These are phyloP conservation scores for Malus sylvestris DNA, from an alignment of 306 rosid genomes.

Conservation along the genomic window DNA sequence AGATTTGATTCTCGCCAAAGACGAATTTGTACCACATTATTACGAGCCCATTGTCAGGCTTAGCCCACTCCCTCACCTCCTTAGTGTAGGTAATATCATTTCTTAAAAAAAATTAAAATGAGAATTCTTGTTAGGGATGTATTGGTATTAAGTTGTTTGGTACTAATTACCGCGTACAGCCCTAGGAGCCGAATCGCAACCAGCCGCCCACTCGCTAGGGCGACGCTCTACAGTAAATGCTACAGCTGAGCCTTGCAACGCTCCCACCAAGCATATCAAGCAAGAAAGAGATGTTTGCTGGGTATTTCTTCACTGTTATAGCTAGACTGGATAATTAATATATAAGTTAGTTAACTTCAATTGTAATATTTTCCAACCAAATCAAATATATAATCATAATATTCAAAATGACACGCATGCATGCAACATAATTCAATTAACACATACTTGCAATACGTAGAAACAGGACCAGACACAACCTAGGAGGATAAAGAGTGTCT, in stretches of 20 bases:
- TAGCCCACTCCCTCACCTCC: no score
- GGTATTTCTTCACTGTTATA: conserved; percentile 51
- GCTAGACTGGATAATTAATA: conserved; percentile 26
- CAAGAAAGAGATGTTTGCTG: conserved; percentile 50
- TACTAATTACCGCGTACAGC: conserved; percentile 41
- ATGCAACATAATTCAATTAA: neutral
- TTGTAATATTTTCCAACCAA: neutral
- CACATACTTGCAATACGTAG: conserved; percentile 49
- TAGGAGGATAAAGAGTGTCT: conserved; percentile 50
- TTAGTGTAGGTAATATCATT: no score
- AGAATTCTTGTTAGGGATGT: neutral
- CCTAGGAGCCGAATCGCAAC: conserved; percentile 59
- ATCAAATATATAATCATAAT: no score
- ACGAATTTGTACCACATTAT: no score
- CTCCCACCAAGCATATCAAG: conserved; percentile 53
- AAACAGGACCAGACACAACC: conserved; percentile 65
- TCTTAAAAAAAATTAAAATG: neutral
- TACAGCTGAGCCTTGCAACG: conserved; percentile 36
- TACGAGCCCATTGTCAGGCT: no score
- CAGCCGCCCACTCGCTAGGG: conserved; percentile 43
- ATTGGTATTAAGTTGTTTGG: neutral
- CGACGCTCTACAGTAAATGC: conserved; percentile 43
- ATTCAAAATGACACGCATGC: neutral
- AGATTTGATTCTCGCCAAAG: no score
- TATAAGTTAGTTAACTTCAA: neutral